phyloP scores from a whole-genome alignment of 768 basidiomycete genomes.

The Boletus speciosus region DNA sequence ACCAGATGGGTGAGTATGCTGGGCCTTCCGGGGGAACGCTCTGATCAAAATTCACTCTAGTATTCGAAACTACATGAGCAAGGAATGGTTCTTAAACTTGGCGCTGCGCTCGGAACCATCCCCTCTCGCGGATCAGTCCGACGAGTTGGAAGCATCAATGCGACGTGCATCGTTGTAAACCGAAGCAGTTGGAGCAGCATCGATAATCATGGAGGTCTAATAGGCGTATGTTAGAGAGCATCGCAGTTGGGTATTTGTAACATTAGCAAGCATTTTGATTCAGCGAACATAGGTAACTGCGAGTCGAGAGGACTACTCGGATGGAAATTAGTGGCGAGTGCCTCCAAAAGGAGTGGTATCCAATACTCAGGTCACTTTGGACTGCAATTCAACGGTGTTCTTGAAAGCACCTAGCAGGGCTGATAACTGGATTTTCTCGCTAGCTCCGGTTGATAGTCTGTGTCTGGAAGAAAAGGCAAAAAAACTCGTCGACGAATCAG shows the following conservation, averaged over 20 bases:
- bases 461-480: constrained; percentile 52
- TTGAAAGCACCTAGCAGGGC: constrained; percentile 93
- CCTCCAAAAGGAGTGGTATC: neutral
- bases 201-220: neutral
- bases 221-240: neutral
- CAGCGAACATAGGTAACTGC: neutral
- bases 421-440: constrained; percentile 90
- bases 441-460: constrained; percentile 87
- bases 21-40: neutral
- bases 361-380: constrained; percentile 35
- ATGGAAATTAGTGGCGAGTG: neutral
- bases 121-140: constrained; percentile 29
- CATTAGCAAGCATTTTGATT: neutral
- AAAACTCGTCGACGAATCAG: neutral
- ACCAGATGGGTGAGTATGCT: constrained; percentile 73
- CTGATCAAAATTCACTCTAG: constrained; percentile 35
- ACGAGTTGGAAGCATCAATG: neutral
- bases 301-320: neutral
- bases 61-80: constrained; percentile 92
- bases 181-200: neutral
- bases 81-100: constrained; percentile 83
- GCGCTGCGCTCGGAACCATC: constrained; percentile 55
- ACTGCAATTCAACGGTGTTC: constrained; percentile 76
- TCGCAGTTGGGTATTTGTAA: neutral
- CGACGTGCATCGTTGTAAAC: constrained; percentile 6